Evolutionary conservation across 208 protist genomes (phyloP).

Genomic region (Trypanosoma melophagium): DNA sequence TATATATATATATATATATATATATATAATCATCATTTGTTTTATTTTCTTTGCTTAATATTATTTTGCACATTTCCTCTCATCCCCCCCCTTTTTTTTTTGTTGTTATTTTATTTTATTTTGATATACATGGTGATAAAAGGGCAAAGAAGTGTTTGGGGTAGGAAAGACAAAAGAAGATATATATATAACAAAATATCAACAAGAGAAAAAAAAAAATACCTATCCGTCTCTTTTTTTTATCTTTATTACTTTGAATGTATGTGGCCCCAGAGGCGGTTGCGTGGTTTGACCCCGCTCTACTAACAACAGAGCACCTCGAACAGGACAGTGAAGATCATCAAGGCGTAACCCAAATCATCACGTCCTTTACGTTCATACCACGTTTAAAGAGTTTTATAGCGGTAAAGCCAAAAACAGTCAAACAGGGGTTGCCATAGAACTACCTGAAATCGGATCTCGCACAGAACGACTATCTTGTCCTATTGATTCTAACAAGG

Average conservation of each 20-base stretch:
- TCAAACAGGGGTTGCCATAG: background rate
- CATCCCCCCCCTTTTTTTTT: too few species aligned
- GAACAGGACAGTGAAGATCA: constrained; percentile 23
- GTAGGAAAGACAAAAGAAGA: background rate
- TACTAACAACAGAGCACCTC: constrained; percentile 29
- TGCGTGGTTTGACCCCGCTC: constrained; percentile 45
- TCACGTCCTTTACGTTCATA: constrained; percentile 8
- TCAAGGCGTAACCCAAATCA: background rate
- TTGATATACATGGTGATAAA: too few species aligned
- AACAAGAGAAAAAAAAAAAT: too few species aligned
- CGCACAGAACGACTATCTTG: constrained; percentile 33
- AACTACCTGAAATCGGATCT: constrained; percentile 13
- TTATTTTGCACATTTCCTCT: too few species aligned
- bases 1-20: too few species aligned
- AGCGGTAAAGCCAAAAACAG: background rate
- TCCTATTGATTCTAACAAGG: constrained; percentile 26
- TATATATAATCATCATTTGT: too few species aligned
- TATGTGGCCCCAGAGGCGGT: constrained; percentile 34
- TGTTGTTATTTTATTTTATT: too few species aligned
- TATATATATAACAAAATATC: background rate
- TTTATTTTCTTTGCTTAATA: too few species aligned
- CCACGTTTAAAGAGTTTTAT: constrained; percentile 5
- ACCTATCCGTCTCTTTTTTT: background rate
- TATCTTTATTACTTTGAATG: constrained; percentile 27
- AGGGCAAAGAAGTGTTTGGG: too few species aligned